These are phyloP conservation scores for Penicillium janthinellum DNA, from an alignment of 2,329 filamentous ascomycete species.

Conservation along the genomic window DNA sequence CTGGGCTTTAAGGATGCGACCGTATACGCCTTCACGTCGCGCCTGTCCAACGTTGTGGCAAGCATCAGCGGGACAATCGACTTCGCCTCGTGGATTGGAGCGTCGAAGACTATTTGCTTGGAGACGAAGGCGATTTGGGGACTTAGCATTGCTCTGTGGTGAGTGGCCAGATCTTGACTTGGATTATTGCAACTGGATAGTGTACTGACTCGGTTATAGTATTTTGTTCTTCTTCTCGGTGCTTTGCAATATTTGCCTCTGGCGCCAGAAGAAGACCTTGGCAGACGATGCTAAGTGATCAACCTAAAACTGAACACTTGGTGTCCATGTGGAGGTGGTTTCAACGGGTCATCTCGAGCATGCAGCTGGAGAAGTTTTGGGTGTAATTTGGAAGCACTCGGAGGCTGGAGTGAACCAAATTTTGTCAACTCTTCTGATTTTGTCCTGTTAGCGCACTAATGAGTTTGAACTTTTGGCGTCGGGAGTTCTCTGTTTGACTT, in stretches of 20 bases:
- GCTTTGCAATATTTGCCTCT: conserved; percentile 62
- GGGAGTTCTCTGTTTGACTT: background rate
- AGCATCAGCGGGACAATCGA: conserved; percentile 53
- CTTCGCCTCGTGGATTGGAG: conserved; percentile 60
- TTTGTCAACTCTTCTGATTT: background rate
- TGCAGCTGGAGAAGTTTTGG: background rate
- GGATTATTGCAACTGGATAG: background rate
- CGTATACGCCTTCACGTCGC: conserved; percentile 57
- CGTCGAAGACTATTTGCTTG: conserved; percentile 68
- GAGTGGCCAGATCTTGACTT: conserved; percentile 31
- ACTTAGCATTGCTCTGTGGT: conserved; percentile 75
- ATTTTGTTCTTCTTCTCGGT: conserved; percentile 68
- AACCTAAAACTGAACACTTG: background rate
- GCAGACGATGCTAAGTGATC: conserved; percentile 21
- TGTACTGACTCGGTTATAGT: conserved; percentile 30
- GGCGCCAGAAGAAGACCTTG: conserved; percentile 58
- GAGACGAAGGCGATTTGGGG: conserved; percentile 90
- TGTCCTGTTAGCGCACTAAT: conserved; percentile 9
- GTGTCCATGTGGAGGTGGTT: too few species aligned
- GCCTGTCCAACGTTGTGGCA: conserved; percentile 55
- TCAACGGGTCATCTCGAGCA: background rate
- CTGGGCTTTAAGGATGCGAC: conserved; percentile 50
- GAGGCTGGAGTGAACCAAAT: background rate
- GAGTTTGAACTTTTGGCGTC: conserved; percentile 5
- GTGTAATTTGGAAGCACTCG: background rate